A percentile compares a stretch with the other conserved stretches of the same genome.
Conservation (phyloP, 2,329 filamentous ascomycete genomes). For the Didymosphaeria variabile region DNA sequence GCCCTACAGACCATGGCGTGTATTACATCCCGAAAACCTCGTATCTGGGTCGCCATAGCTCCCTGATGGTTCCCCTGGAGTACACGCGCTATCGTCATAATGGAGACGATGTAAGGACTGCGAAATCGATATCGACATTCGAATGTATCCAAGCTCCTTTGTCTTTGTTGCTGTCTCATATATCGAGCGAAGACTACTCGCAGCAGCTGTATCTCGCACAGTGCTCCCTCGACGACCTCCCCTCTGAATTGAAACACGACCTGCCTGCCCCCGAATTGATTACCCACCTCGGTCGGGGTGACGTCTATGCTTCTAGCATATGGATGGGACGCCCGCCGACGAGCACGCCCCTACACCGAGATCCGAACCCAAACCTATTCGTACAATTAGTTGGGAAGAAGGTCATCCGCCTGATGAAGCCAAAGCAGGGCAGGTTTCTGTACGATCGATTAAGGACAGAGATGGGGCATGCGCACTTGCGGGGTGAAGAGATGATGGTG, state of each 20-base stretch:
- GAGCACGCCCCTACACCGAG: conserved; percentile 88
- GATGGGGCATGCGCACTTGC: conserved; percentile 61
- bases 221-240: conserved; percentile 75
- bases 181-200: conserved; percentile 47
- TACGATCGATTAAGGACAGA: conserved; percentile 62
- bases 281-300: conserved; percentile 71
- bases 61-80: conserved; percentile 67
- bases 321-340: conserved; percentile 91
- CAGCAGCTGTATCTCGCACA: conserved; percentile 84
- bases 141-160: conserved; percentile 69
- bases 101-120: background rate
- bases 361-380: conserved; percentile 94
- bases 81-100: conserved; percentile 52
- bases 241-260: conserved; percentile 68
- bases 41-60: conserved; percentile 52
- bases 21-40: conserved; percentile 30
- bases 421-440: conserved; percentile 68
- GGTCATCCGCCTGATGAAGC: conserved; percentile 74
- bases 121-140: conserved; percentile 54
- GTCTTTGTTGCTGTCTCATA: conserved; percentile 68
- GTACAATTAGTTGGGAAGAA: conserved; percentile 82
- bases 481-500: conserved; percentile 91
- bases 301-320: conserved; percentile 85
- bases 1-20: background rate
- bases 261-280: conserved; percentile 74